Evolutionary conservation across 192 early-diverging fungal species (phyloP), one percentile per base, ranked within the genome.

Genomic region (Nowakowskiella sp.): DNA sequence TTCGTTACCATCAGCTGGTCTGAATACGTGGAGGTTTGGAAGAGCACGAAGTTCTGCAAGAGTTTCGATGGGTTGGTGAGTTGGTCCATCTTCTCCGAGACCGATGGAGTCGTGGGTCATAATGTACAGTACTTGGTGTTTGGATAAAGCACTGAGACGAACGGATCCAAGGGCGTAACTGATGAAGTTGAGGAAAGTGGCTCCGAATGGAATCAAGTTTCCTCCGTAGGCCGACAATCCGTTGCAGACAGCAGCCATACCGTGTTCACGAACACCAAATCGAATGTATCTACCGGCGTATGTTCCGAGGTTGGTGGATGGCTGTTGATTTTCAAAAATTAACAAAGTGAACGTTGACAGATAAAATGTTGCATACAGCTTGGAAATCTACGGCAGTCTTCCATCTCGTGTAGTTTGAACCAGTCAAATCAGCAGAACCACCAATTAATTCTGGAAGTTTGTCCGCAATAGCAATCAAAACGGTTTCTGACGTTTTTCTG

Each of bases 51-150:
- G 67, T 64, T 80, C 72, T 36, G 91, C 86, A 51, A 95, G 61
- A 7, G 93, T 95, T 68, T 99, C 95, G 34, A 96, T 87, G 9
- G 95, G 93, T 70, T 99, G 95, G 73, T 99, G 95, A 45, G 95
- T 99, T 27, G 93, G 95, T 3, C 95, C 95, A 73, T 99, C 95
- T 67, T 99, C 95, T 58, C 95, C 95, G 28, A 91, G 81, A 59
- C 92, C 95, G 53, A 99, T 92, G 31, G 93, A 97, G 74, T 99
- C 95, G 80, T 99, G 95, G 49, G 95, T 97, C 87, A 94, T 92
- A 60, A 99, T 85, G 76, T 95, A 97, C 53, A 99, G 63, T 51
- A 97, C 86, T 29, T 87, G 92, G 56, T 88, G 83, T 28, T 86
- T 77, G 48, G 89, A 85, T 45, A 99, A 74, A 4, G 95, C 91